These are phyloP conservation scores for Solanum ossicruentum DNA, from an alignment of 257 asterid genomes.

Conservation along the genomic window DNA sequence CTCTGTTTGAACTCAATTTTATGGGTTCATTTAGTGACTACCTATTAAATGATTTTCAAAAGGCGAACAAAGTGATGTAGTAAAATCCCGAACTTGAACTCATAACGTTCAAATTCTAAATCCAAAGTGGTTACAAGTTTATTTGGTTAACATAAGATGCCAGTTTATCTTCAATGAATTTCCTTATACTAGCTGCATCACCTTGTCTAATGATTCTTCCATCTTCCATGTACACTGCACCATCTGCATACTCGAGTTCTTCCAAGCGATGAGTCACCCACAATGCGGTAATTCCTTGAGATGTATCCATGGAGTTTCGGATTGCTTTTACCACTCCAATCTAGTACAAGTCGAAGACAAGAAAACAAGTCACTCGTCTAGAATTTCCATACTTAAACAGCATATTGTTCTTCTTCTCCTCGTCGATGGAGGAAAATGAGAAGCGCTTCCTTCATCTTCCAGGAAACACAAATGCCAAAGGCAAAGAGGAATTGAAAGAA, in stretches of 20 bases:
- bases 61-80: not conserved
- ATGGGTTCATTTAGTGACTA: too few species aligned
- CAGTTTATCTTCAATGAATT: slow-evolving; percentile 48
- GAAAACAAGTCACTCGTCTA: not conserved
- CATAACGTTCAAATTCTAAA: not conserved
- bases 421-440: not conserved
- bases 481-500: not conserved
- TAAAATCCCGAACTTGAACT: not conserved
- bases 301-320: slow-evolving; percentile 43
- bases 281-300: slow-evolving; percentile 63
- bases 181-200: slow-evolving; percentile 35
- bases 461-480: not conserved
- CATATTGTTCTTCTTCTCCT: not conserved
- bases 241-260: slow-evolving; percentile 85
- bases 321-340: slow-evolving; percentile 80
- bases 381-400: not conserved
- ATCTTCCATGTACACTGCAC: slow-evolving; percentile 85
- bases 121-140: slow-evolving; percentile 8
- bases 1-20: too few species aligned
- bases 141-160: slow-evolving; percentile 36
- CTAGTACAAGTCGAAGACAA: slow-evolving; percentile 16
- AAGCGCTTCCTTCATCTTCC: not conserved
- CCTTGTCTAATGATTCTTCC: slow-evolving; percentile 61
- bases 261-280: slow-evolving; percentile 96
- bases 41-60: too few species aligned